Percentiles rank a stretch among this genome's conserved stretches.
phyloP scores from a whole-genome alignment of 306 rosid genomes.

The Mucuna pruriens region DNA sequence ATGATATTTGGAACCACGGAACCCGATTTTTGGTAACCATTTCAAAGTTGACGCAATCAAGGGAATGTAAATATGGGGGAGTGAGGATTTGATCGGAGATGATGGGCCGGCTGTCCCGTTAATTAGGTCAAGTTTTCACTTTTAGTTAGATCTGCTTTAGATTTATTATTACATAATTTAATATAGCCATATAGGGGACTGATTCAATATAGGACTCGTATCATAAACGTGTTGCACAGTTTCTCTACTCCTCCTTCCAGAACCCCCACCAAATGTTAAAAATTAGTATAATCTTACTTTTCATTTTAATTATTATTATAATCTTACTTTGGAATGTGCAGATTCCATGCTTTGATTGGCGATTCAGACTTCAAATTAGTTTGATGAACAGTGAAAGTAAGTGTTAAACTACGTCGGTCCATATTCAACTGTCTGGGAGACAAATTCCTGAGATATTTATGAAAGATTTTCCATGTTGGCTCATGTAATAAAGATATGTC shows the following conservation, averaged over 20 bases:
- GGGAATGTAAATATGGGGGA: neutral
- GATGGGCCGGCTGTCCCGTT: neutral
- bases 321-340: neutral
- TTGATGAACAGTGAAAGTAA: neutral
- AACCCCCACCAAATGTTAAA: constrained; percentile 16
- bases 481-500: neutral
- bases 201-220: neutral
- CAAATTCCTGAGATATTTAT: constrained; percentile 20
- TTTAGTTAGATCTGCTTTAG: constrained; percentile 28
- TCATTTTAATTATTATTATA: neutral
- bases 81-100: neutral
- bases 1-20: neutral
- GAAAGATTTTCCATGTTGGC: constrained; percentile 3
- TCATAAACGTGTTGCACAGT: constrained; percentile 3
- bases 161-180: constrained; percentile 27
- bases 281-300: neutral
- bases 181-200: neutral
- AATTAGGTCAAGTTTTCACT: constrained; percentile 31
- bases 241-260: neutral
- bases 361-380: neutral
- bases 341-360: neutral
- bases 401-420: constrained; percentile 11
- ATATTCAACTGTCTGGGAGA: neutral
- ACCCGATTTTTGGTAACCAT: constrained; percentile 28
- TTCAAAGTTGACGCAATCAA: constrained; percentile 36